Evolutionary conservation across 225 moss, liverwort and hornwort genomes (phyloP).

Genomic region (Marchantia paleacea): DNA sequence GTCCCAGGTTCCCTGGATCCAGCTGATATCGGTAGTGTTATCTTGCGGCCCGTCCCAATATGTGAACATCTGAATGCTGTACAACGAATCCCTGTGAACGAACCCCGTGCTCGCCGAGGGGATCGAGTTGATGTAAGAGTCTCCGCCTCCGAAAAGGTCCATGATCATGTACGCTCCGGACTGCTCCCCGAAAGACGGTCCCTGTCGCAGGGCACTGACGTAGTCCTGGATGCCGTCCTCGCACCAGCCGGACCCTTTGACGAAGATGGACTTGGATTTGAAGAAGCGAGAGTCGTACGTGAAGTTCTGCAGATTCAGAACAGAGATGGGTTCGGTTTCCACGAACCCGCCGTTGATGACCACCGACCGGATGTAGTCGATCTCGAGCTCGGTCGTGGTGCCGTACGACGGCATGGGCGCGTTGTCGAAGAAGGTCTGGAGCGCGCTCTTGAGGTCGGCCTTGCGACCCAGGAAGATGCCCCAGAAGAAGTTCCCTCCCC

Average conservation of each 20-base stretch:
- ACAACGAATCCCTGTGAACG: conserved; percentile 45
- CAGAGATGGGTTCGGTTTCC: neutral
- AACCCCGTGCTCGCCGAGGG: conserved; percentile 11
- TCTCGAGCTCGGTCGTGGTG: conserved; percentile 14
- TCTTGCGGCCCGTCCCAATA: conserved; percentile 32
- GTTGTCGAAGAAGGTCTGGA: conserved; percentile 26
- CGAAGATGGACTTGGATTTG: conserved; percentile 58
- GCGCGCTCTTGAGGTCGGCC: conserved; percentile 13
- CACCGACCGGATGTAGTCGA: conserved; percentile 45
- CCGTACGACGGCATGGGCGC: conserved; percentile 16
- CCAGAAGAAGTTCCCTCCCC: conserved; percentile 33
- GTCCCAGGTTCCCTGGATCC: conserved; percentile 35
- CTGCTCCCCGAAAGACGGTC: neutral
- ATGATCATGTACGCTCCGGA: conserved; percentile 36
- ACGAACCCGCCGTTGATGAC: conserved; percentile 29
- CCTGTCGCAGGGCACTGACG: conserved; percentile 37
- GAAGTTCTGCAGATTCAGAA: conserved; percentile 25
- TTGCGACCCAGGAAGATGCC: conserved; percentile 44
- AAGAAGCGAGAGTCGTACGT: conserved; percentile 21
- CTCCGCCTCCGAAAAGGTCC: conserved; percentile 43
- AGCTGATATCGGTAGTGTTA: conserved; percentile 8
- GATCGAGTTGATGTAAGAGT: conserved; percentile 47
- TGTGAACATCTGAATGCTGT: conserved; percentile 54
- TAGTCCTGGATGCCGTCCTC: conserved; percentile 44
- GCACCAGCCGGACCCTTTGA: conserved; percentile 28